Conservation (phyloP, 2,329 filamentous ascomycete species). For the Aspergillus carbonarius region DNA sequence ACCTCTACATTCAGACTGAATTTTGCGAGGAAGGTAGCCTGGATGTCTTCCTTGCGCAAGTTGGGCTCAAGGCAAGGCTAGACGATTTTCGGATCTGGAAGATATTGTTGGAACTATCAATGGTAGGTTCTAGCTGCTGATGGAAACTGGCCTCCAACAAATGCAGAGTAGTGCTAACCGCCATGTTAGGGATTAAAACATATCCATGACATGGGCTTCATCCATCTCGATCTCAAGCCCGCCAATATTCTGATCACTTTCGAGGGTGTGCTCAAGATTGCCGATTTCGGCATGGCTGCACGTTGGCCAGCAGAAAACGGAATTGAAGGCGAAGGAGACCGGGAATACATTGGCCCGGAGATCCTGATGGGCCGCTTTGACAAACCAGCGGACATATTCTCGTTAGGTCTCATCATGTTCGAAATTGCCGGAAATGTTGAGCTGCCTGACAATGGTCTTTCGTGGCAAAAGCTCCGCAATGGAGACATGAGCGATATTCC, state of each 20-base stretch:
- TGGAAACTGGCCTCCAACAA: not conserved
- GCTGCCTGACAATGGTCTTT: conserved; percentile 86
- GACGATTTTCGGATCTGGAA: conserved; percentile 99
- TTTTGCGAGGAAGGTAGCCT: conserved; percentile 94
- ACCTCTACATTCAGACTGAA: conserved; percentile 96
- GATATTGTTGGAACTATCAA: conserved; percentile 79
- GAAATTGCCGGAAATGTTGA: conserved; percentile 94
- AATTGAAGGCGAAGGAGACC: conserved; percentile 89
- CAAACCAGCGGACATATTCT: conserved; percentile 90
- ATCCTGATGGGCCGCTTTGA: conserved; percentile 83
- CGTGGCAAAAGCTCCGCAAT: conserved; percentile 85
- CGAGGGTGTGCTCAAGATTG: conserved; percentile 65
- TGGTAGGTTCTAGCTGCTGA: conserved; percentile 53
- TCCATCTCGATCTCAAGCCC: conserved; percentile 66
- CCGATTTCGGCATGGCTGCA: conserved; percentile 71
- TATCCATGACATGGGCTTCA: conserved; percentile 84
- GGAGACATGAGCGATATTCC: conserved; percentile 88
- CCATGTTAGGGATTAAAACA: conserved; percentile 72
- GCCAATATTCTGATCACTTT: conserved; percentile 67
- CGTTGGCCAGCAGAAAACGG: conserved; percentile 71
- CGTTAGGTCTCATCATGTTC: conserved; percentile 88
- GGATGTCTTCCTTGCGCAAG: conserved; percentile 77
- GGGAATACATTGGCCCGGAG: conserved; percentile 93
- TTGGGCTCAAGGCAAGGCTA: conserved; percentile 78
- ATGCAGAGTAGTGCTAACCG: conserved; percentile 9